A percentile compares a stretch with the other conserved stretches of the same genome.
Evolutionary conservation across 2,329 filamentous ascomycete genomes (phyloP).

Genomic region (Sporothrix inflata): DNA sequence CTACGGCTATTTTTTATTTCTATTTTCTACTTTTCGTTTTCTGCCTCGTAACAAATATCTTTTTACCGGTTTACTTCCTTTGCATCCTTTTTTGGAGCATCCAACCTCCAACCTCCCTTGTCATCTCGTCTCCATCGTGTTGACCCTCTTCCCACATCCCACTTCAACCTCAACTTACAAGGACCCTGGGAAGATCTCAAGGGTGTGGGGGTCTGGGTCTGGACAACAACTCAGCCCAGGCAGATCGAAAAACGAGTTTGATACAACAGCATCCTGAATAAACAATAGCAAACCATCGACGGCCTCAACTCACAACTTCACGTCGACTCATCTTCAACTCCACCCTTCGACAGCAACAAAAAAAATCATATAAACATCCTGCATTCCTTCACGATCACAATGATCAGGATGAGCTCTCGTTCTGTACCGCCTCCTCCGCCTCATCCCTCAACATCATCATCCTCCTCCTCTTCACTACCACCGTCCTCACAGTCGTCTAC

Average conservation of each 20-base stretch:
- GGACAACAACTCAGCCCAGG: conserved; percentile 2
- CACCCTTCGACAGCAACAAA: neutral
- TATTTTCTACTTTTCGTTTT: neutral
- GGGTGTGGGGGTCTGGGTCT: conserved; percentile 5
- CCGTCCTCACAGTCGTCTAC: neutral
- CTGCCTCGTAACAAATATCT: neutral
- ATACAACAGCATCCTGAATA: neutral
- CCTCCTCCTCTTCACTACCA: neutral
- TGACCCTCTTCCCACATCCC: neutral
- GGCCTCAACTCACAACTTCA: neutral
- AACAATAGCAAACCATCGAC: neutral
- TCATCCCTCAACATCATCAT: conserved; percentile 1
- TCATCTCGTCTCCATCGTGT: conserved; percentile 18
- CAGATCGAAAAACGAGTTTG: neutral
- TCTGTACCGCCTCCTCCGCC: conserved; percentile 15
- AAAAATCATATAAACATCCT: neutral
- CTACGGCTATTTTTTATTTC: neutral
- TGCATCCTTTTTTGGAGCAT: neutral
- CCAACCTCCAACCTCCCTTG: neutral
- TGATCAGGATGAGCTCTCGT: neutral
- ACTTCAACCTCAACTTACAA: neutral
- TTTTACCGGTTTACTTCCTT: neutral
- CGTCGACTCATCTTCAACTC: neutral
- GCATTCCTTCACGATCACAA: neutral
- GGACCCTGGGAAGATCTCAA: neutral